Base-by-base conservation (phyloP, 2,329 filamentous ascomycete species). In the Volutella citrinella region DNA sequence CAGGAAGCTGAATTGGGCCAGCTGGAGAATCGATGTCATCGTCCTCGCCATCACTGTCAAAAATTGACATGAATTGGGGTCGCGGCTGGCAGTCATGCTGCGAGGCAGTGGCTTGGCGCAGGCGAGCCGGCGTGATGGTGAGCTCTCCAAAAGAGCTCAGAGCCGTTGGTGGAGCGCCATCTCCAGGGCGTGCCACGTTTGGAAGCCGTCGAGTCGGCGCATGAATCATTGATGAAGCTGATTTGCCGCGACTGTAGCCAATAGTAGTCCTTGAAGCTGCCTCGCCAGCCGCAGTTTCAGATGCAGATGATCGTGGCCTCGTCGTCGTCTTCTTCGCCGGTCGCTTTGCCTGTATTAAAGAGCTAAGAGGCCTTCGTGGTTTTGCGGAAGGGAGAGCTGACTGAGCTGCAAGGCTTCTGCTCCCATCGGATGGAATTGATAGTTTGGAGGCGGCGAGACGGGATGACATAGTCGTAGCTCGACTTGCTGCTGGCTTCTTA, bases 241-340 rank as follows among this genome's bases (percentile, higher is more conserved):
- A 68, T 20, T 87, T 78, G 20, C 90, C 89, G 58, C 84, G 87
- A 36, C 78, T 86, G 57, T 95, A 95, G 12, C 90, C 90, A 25
- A 95, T 74, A 0, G 89, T 95, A 35, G 80, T 90, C 43, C 82
- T 79, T 3, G 89, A 95, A 6, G 80, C 80, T 6, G 76, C 77
- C 15, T 77, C 72, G 2, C 84, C 82, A 10, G 75, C 69, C 8
- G 72, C 72, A 44, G 78, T 76, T 28, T 80, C 76, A 48, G 76
- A 69, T 9, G 70, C 69, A 1, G 70, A 62, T 29, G 62, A 56
- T 40, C 73, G 74, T 7, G 67, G n/a, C n/a, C n/a, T n/a, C n/a
- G n/a, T n/a, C n/a, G n/a, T n/a, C n/a, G n/a, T n/a, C n/a, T n/a
- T n/a, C n/a, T n/a, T n/a, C n/a, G n/a, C n/a, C n/a, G n/a, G n/a